phyloP scores from a whole-genome alignment of 805 yeast genomes.

The Ogataea neopini region DNA sequence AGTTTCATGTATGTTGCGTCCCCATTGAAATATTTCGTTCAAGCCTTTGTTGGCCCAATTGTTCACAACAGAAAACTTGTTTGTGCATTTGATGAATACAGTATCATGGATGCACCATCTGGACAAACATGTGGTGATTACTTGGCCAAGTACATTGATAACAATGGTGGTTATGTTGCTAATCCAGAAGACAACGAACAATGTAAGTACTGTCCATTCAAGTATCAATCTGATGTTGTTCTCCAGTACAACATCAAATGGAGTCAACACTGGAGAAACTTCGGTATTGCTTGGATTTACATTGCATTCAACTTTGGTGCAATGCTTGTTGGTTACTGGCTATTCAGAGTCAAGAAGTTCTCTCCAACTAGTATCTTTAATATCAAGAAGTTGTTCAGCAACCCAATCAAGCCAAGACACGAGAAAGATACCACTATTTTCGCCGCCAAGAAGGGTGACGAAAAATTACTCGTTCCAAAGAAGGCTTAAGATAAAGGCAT shows the following conservation, averaged over 20 bases:
- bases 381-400: slow-evolving; percentile 42
- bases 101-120: slow-evolving; percentile 41
- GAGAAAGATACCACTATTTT: slow-evolving; percentile 48
- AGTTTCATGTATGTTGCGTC: slow-evolving; percentile 44
- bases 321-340: slow-evolving; percentile 40
- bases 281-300: slow-evolving; percentile 62
- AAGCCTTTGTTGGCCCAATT: slow-evolving; percentile 41
- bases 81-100: slow-evolving; percentile 41
- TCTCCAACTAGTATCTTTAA: slow-evolving; percentile 35
- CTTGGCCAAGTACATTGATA: slow-evolving; percentile 36
- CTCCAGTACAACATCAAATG: slow-evolving; percentile 44
- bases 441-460: slow-evolving; percentile 41
- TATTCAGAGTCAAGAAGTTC: slow-evolving; percentile 40
- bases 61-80: slow-evolving; percentile 40
- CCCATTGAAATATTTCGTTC: slow-evolving; percentile 51
- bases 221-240: slow-evolving; percentile 47
- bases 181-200: slow-evolving; percentile 49
- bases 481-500: slow-evolving; percentile 6
- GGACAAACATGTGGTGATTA: slow-evolving; percentile 54
- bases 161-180: slow-evolving; percentile 48
- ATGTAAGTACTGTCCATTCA: slow-evolving; percentile 52
- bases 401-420: slow-evolving; percentile 44
- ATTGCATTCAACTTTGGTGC: slow-evolving; percentile 51
- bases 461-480: slow-evolving; percentile 31
- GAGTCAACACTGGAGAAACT: slow-evolving; percentile 60